Evolutionary conservation across 306 rosid species (phyloP).

Genomic region (Malus sieversii): DNA sequence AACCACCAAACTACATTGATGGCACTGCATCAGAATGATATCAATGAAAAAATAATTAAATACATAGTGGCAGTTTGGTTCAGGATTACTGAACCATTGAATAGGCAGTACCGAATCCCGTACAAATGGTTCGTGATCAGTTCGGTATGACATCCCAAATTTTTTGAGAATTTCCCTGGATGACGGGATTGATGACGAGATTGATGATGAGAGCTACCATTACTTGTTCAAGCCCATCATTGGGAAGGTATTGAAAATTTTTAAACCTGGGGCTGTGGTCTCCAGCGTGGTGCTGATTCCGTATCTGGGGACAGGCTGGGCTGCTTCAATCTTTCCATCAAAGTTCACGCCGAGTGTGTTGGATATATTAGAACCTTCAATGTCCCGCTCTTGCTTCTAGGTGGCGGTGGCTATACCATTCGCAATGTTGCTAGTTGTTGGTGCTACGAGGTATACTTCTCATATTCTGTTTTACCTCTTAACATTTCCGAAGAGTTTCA

Average conservation of each 20-base stretch:
- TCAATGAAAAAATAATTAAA: not conserved
- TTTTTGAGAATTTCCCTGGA: constrained; percentile 51
- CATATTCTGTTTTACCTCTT: constrained; percentile 2
- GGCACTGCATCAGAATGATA: too few relatives aligned
- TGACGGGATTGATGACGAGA: constrained; percentile 86
- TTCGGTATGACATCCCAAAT: too few relatives aligned
- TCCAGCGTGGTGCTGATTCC: constrained; percentile 88
- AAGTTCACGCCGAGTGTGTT: constrained; percentile 83
- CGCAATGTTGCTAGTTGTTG: constrained; percentile 89
- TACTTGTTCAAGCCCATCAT: constrained; percentile 76
- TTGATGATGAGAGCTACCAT: constrained; percentile 92
- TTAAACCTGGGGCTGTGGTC: constrained; percentile 82
- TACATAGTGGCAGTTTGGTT: too few relatives aligned
- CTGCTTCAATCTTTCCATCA: constrained; percentile 80
- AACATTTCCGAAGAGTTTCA: not conserved
- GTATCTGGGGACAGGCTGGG: constrained; percentile 83
- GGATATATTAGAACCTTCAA: constrained; percentile 72
- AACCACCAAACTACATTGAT: too few relatives aligned
- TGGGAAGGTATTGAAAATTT: constrained; percentile 78
- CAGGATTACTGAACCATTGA: too few relatives aligned
- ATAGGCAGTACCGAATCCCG: too few relatives aligned
- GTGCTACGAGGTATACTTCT: constrained; percentile 69
- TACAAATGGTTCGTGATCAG: too few relatives aligned
- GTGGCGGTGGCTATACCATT: constrained; percentile 89
- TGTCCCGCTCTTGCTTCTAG: constrained; percentile 72